Evolutionary conservation across 768 basidiomycete species (phyloP), one percentile per base, ranked within the genome.

Genomic region (Daedaleopsis sinensis): DNA sequence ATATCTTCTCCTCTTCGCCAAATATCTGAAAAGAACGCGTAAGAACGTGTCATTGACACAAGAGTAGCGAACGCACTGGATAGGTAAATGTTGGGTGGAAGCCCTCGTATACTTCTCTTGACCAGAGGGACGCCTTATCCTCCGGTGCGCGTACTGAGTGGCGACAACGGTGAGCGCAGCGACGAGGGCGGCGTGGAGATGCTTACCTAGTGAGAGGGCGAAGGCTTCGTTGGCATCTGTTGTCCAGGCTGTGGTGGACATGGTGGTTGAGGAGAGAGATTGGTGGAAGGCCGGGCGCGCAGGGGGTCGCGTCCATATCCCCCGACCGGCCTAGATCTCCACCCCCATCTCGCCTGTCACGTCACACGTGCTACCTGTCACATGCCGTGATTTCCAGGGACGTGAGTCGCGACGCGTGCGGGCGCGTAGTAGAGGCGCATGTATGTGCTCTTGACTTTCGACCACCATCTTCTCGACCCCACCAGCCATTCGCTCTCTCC

Each of bases 1-100:
- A 98, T 58, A 98, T 89, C 77, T 89, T 95, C 77, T 99, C 95
- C 55, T 96, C 91, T 68, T 98, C 94, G 55, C 96, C 96, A 71
- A 88, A 98, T 69, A 99, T 95, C 92, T 94, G 51, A 19, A 32
- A 13, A 12, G 19, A 15, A 42, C 18, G 38, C n/a, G 38, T 10
- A 54, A 46, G 61, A n/a, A 50, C 42, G 19, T 21, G 37, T 27
- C 43, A 35, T n/a, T 35, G 35, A 24, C 18, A 21, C 11, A 44
- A 18, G 3, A 21, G 19, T 7, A 21, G 49, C 4, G 38, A 21
- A 72, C 87, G 55, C 68, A 93, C 93, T 6, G 96, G 95, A 76
- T 99, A 99, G 0, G 96, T 98, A 78, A 98, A 99, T 4, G 80
- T 77, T 2, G 96, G 96, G 62, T 90, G 82, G 75, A 97, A 98